phyloP scores from a whole-genome alignment of 345 rosid species.

The Barbarea vulgaris region DNA sequence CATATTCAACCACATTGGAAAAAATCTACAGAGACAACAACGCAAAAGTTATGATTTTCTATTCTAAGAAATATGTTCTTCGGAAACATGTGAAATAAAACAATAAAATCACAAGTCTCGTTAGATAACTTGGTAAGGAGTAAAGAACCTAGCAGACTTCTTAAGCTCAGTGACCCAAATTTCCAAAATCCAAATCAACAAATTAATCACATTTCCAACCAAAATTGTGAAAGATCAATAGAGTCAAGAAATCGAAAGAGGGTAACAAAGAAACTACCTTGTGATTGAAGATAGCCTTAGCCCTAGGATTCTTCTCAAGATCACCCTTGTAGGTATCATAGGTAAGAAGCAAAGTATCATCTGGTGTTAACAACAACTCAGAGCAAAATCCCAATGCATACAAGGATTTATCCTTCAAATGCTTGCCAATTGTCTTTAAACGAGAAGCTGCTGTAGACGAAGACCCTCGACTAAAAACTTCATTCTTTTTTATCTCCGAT shows the following conservation, averaged over 20 bases:
- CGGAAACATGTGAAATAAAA: not conserved
- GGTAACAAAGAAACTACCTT: constrained; percentile 45
- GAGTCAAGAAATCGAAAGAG: not conserved
- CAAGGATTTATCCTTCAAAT: constrained; percentile 65
- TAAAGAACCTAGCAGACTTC: not conserved
- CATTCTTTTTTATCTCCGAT: constrained; percentile 48
- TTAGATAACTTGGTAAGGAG: not conserved
- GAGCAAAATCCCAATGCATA: constrained; percentile 76
- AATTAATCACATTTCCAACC: not conserved
- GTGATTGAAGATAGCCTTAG: constrained; percentile 72
- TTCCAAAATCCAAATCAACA: not conserved
- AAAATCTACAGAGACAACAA: not conserved
- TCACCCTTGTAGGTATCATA: constrained; percentile 56
- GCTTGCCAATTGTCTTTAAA: constrained; percentile 35
- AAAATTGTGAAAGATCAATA: not conserved
- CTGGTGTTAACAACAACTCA: constrained; percentile 66
- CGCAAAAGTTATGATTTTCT: not conserved
- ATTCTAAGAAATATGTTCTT: not conserved
- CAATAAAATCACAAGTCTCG: not conserved
- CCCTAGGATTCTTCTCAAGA: constrained; percentile 48
- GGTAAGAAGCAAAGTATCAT: constrained; percentile 66
- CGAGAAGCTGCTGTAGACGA: constrained; percentile 39
- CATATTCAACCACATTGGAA: constrained; percentile 1
- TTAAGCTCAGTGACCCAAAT: not conserved
- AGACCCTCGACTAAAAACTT: constrained; percentile 29